Evolutionary conservation across 441 rosid species (phyloP).

Genomic region (Eutrema salsugineum): DNA sequence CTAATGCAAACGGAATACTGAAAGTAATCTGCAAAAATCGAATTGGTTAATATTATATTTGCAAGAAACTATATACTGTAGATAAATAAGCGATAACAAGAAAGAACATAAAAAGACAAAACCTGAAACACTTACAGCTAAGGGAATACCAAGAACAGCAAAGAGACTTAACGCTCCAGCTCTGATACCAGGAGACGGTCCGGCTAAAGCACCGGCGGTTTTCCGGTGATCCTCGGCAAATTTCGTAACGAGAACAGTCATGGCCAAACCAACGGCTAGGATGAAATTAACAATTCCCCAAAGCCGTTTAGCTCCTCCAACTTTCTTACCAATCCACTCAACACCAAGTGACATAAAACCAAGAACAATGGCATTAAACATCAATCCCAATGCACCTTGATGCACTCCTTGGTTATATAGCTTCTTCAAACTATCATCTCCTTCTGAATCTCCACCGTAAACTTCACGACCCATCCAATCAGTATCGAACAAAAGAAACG

Average conservation of each 20-base stretch:
- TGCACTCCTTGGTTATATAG: constrained; percentile 62
- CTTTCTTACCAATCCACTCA: constrained; percentile 36
- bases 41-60: background rate
- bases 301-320: constrained; percentile 58
- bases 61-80: background rate
- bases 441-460: constrained; percentile 56
- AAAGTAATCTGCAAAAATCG: constrained; percentile 48
- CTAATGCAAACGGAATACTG: constrained; percentile 83
- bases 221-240: constrained; percentile 43
- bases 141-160: constrained; percentile 66
- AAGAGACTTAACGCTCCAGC: constrained; percentile 55
- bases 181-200: constrained; percentile 39
- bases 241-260: constrained; percentile 53
- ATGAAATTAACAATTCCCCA: constrained; percentile 75
- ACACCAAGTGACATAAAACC: constrained; percentile 47
- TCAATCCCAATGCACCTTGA: constrained; percentile 62
- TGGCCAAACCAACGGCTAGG: constrained; percentile 43
- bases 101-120: background rate
- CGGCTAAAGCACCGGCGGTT: background rate
- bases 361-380: constrained; percentile 66
- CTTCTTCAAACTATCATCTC: constrained; percentile 2
- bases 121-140: constrained; percentile 44
- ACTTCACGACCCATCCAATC: constrained; percentile 95
- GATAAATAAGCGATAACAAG: background rate
- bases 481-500: constrained; percentile 78